Evolutionary conservation across 2,329 filamentous ascomycete species (phyloP).

Genomic region (Aspergillus phoenicis): DNA sequence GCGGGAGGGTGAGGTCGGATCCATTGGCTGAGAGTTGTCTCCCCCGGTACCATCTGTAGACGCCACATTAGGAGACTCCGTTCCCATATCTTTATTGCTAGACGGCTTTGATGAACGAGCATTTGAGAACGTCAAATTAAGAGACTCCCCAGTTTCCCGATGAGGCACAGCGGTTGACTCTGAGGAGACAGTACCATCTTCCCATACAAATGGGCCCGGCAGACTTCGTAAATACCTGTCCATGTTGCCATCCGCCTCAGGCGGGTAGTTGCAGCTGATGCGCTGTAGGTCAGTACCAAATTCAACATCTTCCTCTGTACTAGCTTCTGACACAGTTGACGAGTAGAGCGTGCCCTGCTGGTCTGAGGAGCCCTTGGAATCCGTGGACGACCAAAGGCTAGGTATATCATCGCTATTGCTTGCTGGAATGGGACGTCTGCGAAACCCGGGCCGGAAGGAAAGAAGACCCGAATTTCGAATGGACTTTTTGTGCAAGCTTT

Average conservation of each 20-base stretch:
- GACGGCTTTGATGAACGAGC: not conserved
- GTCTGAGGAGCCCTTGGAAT: conserved; percentile 25
- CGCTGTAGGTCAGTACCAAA: conserved; percentile 33
- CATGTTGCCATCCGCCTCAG: conserved; percentile 9
- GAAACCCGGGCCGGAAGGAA: conserved; percentile 33
- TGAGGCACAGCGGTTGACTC: not conserved
- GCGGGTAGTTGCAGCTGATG: conserved; percentile 23
- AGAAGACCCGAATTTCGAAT: conserved; percentile 24
- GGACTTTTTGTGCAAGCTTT: conserved; percentile 32
- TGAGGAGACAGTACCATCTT: not conserved
- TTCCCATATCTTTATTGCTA: not conserved
- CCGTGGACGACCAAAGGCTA: conserved; percentile 19
- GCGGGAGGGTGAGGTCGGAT: not conserved
- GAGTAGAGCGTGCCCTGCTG: conserved; percentile 17
- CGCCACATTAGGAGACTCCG: not conserved
- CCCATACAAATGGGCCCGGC: conserved; percentile 9
- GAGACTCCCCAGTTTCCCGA: not conserved
- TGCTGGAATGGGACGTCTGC: conserved; percentile 20
- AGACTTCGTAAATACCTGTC: conserved; percentile 10
- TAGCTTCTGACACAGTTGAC: conserved; percentile 30
- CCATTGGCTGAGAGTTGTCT: not conserved
- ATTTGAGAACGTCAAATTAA: not conserved
- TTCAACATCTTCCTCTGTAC: conserved; percentile 32
- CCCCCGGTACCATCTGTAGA: not conserved
- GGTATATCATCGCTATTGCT: conserved; percentile 3